phyloP scores from a whole-genome alignment of 176 grass and related monocot genomes.

The Saccharum spontaneum region DNA sequence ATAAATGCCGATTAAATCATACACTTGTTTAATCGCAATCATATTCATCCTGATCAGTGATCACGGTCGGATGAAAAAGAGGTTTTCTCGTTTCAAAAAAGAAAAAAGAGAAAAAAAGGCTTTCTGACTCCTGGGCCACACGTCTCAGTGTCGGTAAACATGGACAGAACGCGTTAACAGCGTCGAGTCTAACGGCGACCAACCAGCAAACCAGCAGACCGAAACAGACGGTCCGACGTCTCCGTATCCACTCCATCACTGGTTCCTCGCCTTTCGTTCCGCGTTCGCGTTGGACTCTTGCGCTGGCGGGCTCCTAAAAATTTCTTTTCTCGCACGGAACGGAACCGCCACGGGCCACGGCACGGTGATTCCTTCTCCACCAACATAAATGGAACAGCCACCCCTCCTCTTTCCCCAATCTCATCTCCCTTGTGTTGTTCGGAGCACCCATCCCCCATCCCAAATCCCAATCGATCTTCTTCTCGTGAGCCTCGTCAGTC shows the following conservation, averaged over 20 bases:
- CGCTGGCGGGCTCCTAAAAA: neutral
- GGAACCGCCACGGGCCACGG: neutral
- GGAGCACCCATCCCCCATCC: neutral
- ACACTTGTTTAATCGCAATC: no score
- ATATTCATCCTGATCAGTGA: no score
- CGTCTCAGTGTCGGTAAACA: no score
- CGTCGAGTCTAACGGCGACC: neutral
- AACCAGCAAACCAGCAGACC: neutral
- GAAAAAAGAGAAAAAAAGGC: no score
- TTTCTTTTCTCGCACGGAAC: neutral
- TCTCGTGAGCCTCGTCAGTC: neutral
- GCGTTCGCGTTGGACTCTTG: neutral
- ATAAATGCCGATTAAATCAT: no score
- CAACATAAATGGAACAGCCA: neutral
- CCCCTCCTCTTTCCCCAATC: neutral
- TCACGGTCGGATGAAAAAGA: no score
- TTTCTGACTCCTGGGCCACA: no score
- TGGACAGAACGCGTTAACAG: no score
- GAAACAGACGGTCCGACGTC: neutral
- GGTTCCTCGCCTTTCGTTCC: neutral
- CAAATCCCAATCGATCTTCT: neutral
- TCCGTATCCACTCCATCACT: neutral
- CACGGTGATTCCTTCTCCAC: neutral
- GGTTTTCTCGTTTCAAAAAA: no score
- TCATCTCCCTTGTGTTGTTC: neutral